phyloP scores from a whole-genome alignment of 2,329 filamentous ascomycete genomes.

The Colletotrichum gloeosporioides region DNA sequence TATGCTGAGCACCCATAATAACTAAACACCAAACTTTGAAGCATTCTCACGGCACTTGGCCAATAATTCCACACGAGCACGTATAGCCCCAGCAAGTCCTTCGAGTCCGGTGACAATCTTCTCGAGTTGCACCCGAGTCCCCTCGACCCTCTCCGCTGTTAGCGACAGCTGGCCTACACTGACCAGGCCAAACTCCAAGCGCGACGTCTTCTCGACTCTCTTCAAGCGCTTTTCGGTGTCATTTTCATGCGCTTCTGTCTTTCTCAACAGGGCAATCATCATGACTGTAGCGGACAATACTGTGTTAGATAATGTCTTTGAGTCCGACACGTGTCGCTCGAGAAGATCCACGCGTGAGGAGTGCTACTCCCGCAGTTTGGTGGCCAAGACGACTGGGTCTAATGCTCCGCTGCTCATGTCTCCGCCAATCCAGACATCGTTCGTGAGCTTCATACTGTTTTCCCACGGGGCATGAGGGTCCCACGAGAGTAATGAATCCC shows the following conservation, averaged over 20 bases:
- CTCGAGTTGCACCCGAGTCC: neutral
- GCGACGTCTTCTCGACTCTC: neutral
- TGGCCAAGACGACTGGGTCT: neutral
- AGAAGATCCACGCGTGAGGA: neutral
- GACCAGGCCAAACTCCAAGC: neutral
- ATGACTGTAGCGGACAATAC: neutral
- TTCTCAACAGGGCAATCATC: neutral
- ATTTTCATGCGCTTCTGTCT: neutral
- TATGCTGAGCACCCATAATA: neutral
- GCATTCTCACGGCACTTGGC: neutral
- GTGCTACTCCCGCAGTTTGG: neutral
- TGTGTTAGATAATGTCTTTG: neutral
- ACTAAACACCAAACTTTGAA: neutral
- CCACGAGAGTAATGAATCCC: neutral
- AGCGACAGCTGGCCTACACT: neutral
- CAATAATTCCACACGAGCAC: neutral
- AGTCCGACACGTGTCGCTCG: neutral
- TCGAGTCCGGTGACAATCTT: neutral
- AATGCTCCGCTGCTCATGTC: neutral
- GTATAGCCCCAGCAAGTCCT: neutral
- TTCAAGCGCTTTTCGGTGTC: neutral
- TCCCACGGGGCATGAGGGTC: neutral
- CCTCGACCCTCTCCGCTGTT: neutral
- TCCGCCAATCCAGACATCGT: neutral
- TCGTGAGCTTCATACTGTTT: neutral